A percentile compares a stretch with the other conserved stretches of the same genome.
Conservation (phyloP, 2,329 filamentous ascomycete genomes). For the Sporothrix curviconia region DNA sequence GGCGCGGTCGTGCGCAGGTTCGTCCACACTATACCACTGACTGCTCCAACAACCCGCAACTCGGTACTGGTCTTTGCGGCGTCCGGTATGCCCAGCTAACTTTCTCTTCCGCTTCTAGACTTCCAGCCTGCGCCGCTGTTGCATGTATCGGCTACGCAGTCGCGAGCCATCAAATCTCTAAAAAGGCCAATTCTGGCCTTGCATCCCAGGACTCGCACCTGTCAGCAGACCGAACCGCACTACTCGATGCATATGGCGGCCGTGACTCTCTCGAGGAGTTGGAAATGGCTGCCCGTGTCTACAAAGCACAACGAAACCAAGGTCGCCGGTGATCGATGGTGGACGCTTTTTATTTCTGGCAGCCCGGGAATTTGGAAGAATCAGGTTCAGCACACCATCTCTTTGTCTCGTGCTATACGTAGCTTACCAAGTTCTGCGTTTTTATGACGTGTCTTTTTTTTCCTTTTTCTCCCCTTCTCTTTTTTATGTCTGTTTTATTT, state of each 20-base stretch:
- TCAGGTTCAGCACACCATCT: too few relatives aligned
- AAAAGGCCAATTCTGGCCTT: conserved; percentile 12
- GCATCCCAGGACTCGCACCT: background rate
- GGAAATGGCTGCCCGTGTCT: conserved; percentile 26
- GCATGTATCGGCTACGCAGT: conserved; percentile 15
- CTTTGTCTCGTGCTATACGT: background rate
- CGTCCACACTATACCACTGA: background rate
- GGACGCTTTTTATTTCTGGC: too few relatives aligned
- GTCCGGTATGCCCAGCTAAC: too few relatives aligned
- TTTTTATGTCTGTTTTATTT: background rate
- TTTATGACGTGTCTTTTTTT: background rate
- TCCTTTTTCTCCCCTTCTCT: background rate
- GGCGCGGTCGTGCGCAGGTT: conserved; percentile 10
- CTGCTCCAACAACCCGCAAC: too few relatives aligned
- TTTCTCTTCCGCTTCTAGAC: background rate
- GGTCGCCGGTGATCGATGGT: conserved; percentile 8
- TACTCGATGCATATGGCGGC: conserved; percentile 28
- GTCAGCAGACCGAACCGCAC: conserved; percentile 11
- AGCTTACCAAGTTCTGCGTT: background rate
- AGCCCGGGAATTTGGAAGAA: too few relatives aligned
- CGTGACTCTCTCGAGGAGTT: conserved; percentile 26
- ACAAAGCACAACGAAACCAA: conserved; percentile 23
- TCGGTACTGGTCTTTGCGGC: too few relatives aligned
- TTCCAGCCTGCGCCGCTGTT: conserved; percentile 10
- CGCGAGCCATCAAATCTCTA: background rate